Evolutionary conservation across 2,329 filamentous ascomycete species (phyloP), one percentile per base, ranked within the genome.

Genomic region (Fusarium zealandicum): DNA sequence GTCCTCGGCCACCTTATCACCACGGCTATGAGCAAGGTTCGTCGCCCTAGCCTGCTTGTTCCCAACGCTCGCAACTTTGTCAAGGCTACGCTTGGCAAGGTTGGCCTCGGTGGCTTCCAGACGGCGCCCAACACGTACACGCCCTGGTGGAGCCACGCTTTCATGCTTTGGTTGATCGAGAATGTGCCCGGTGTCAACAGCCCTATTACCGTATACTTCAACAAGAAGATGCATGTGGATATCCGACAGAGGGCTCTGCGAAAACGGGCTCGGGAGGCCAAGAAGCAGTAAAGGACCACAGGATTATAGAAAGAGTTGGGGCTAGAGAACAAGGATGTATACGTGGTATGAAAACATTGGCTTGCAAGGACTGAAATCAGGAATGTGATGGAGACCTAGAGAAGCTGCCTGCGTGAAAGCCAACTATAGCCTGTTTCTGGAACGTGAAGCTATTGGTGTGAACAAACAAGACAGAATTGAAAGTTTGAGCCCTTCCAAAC

Each of bases 11-110:
- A 99, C 74, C 85, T 99, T 40, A 90, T 99, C 68, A 96, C 92
- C 5, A 93, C 91, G 1, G 92, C 93, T 69, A 99, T 99, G 95
- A 93, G 90, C 76, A 99, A 99, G 82, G 86, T 99, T 67, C 89
- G 91, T 68, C 89, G 88, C 51, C 80, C 92, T 0, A 93, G 85
- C 60, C 75, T 87, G 38, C 78, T 92, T 51, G 89, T 98, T 38
- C 95, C 95, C 9, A 92, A 82, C 54, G 90, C 93, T 12, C 89
- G 88, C 72, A 79, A 82, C 47, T 98, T 98, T 73, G 95, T 99
- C 51, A 85, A 83, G 67, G 80, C 90, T 6, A 85, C 89, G 0
- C 78, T 99, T 53, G 78, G 82, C 60, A 96, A 95, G 80, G 83
- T 99, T 67, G 93, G 93, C 40, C 85, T 84, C 50, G 90, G 91